phyloP scores from a whole-genome alignment of 2,329 filamentous ascomycete species.

The Pseudogymnoascus pannorum region DNA sequence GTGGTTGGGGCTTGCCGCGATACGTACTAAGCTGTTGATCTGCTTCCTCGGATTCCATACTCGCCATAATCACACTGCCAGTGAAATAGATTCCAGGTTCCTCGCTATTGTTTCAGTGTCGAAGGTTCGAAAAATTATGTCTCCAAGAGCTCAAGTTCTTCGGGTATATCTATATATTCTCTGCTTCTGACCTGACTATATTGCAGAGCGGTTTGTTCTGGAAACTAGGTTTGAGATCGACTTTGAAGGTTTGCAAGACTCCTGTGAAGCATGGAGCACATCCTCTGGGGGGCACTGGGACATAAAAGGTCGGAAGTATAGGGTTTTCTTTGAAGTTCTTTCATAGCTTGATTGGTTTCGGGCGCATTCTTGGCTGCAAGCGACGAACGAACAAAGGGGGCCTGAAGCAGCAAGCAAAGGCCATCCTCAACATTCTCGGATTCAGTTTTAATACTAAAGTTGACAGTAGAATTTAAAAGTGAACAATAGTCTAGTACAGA shows the following conservation, averaged over 20 bases:
- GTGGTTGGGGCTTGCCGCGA: conserved; percentile 28
- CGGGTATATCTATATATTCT: background rate
- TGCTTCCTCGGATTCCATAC: background rate
- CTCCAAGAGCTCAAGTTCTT: background rate
- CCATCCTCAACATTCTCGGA: background rate
- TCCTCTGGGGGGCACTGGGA: background rate
- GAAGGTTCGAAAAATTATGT: background rate
- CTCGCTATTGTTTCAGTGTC: background rate
- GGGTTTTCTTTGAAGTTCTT: background rate
- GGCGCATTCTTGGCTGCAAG: conserved; percentile 2
- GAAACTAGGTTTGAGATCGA: background rate
- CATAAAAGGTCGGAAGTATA: background rate
- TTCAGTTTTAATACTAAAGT: background rate
- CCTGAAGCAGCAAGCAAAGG: background rate
- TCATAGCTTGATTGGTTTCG: background rate
- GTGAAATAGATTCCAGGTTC: background rate
- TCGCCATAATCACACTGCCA: background rate
- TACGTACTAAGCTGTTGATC: background rate
- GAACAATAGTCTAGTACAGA: background rate
- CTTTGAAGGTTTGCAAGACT: background rate
- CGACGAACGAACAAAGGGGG: conserved; percentile 1
- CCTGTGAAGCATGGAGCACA: background rate
- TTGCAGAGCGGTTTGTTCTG: background rate
- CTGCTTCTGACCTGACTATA: background rate
- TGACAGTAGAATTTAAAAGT: background rate